Conservation (phyloP, 1,284 basidiomycete genomes). For the Ustilago curta region DNA sequence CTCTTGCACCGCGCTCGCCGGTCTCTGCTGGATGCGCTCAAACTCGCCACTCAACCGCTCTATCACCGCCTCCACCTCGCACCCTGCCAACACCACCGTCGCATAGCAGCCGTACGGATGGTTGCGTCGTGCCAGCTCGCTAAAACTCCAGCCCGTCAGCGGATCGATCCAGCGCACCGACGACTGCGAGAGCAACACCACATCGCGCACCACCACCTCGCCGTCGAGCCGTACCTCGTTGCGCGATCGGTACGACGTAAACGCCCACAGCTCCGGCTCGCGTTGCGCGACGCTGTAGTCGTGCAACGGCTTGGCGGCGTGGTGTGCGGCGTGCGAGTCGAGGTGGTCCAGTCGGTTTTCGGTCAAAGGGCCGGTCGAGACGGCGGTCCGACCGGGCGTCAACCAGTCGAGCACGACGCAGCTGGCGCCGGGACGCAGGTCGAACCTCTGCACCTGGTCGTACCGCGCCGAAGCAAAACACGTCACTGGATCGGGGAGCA, state of each 20-base stretch:
- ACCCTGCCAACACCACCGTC: constrained; percentile 80
- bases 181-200: constrained; percentile 78
- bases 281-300: constrained; percentile 2
- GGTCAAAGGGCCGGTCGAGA: not conserved
- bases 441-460: constrained; percentile 62
- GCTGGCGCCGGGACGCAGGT: constrained; percentile 44
- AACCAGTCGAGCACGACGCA: constrained; percentile 67
- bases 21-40: constrained; percentile 73
- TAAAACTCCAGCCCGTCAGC: not conserved
- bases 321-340: constrained; percentile 11
- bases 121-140: constrained; percentile 75
- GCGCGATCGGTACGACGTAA: constrained; percentile 82
- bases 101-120: constrained; percentile 86
- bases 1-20: constrained; percentile 74
- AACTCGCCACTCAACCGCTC: constrained; percentile 73
- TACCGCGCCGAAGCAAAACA: constrained; percentile 61
- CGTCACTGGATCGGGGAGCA: constrained; percentile 66
- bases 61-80: constrained; percentile 73
- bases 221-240: constrained; percentile 84
- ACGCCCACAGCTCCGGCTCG: constrained; percentile 85
- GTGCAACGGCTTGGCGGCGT: not conserved
- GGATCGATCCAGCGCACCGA: not conserved
- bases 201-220: constrained; percentile 79
- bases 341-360: constrained; percentile 13
- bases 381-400: constrained; percentile 58